phyloP scores from a whole-genome alignment of 306 rosid genomes.

The Vicia faba region DNA sequence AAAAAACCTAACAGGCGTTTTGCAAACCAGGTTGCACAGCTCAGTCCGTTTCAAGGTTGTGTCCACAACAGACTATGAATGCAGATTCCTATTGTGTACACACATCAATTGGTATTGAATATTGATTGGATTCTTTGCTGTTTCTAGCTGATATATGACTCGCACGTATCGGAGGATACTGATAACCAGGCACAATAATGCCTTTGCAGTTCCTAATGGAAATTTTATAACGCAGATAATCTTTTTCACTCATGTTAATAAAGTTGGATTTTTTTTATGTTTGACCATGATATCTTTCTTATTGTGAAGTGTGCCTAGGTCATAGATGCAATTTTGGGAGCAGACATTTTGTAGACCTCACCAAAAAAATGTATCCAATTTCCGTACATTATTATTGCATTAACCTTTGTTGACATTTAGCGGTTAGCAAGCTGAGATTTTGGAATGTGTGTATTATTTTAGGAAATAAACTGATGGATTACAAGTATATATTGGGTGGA shows the following conservation, averaged over 20 bases:
- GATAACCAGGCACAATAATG: constrained; percentile 1
- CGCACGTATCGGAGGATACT: not conserved
- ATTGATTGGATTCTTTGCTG: not conserved
- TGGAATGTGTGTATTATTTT: constrained; percentile 25
- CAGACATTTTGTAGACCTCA: not conserved
- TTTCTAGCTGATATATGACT: not conserved
- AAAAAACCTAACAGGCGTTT: not conserved
- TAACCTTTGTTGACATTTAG: constrained; percentile 7
- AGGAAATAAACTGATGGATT: constrained; percentile 34
- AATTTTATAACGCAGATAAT: constrained; percentile 29
- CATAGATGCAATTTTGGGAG: not conserved
- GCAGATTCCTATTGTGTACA: not conserved
- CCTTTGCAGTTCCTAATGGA: constrained; percentile 1
- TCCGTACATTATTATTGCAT: constrained; percentile 10
- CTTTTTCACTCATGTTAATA: constrained; percentile 16
- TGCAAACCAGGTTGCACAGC: not conserved
- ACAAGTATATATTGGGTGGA: constrained; percentile 12
- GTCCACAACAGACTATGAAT: not conserved
- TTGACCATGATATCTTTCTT: constrained; percentile 8
- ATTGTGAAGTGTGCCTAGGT: not conserved
- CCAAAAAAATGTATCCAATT: constrained; percentile 20
- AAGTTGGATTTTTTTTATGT: constrained; percentile 10
- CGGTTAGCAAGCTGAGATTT: constrained; percentile 26
- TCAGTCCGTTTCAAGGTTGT: not conserved
- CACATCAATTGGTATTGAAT: constrained; percentile 1